Evolutionary conservation across 2,329 filamentous ascomycete species (phyloP), one percentile per base, ranked within the genome.

Genomic region (Zymoseptoria passerinii): DNA sequence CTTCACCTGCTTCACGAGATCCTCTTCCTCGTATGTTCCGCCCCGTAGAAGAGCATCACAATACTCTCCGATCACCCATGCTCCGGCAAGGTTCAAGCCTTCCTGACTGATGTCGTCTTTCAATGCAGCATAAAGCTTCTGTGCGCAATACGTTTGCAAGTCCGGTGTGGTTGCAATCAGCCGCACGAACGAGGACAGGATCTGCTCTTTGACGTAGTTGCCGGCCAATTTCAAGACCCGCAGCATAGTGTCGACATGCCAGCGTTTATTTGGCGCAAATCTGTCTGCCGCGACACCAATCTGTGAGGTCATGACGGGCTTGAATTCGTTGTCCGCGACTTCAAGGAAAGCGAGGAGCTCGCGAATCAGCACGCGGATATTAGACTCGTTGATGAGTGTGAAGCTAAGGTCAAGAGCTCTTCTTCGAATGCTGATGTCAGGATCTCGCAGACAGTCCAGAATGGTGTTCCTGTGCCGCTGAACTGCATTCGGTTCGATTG

Each of bases 51-150:
- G 80, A 19, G 88, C 84, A 73, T 99, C 94, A 10, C 90, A 92
- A 70, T 92, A 99, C 76, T 99, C 94, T 70, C 95, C 94, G 72
- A 99, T 96, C 56, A 94, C 95, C 94, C 94, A 99, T 6, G 94
- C 88, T 44, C 90, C 94, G 53, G 92, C 91, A 62, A 97, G 83
- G 8, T 91, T 96, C 63, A 99, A 77, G 63, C 91, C 95, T 75
- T 99, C 95, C 72, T 99, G 94, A 1, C 92, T 96, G 67, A 99
- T 96, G 68, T 99, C 94, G 65, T 95, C 94, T 73, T 94, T 96
- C 57, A 99, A 78, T 61, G 88, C 89, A 19, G 86, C 80, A 72
- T 96, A 99, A 6, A 99, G 80, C 74, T 97, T 99, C 71, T 96
- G 94, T 4, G 92, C 92, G 0, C 91, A 92, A 71, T 99, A 99